phyloP scores from a whole-genome alignment of 75 land plant species.

The Cryptomeria japonica region DNA sequence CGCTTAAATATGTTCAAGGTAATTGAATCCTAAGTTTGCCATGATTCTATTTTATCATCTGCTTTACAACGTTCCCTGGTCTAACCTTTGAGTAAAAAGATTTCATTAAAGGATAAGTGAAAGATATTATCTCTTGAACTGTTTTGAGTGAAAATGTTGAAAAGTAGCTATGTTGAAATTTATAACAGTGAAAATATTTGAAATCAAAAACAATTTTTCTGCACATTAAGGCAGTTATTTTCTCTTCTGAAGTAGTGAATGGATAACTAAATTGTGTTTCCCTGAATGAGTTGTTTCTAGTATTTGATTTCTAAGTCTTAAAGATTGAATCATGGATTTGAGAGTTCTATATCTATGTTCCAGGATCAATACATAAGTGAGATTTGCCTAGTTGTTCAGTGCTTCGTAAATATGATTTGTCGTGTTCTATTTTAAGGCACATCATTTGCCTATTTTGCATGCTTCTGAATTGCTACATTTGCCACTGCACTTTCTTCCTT shows the following conservation, averaged over 20 bases:
- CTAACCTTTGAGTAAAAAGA: not conserved
- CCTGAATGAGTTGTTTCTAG: not conserved
- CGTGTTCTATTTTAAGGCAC: not conserved
- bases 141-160: not conserved
- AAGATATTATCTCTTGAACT: not conserved
- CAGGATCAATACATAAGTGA: not conserved
- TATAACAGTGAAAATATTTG: not conserved
- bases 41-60: constrained; percentile 1
- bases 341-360: not conserved
- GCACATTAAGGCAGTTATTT: not conserved
- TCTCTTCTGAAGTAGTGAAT: not conserved
- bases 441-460: not conserved
- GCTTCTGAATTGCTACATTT: not conserved
- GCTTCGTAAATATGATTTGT: not conserved
- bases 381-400: not conserved
- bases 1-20: constrained; percentile 96
- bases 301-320: not conserved
- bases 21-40: constrained; percentile 2
- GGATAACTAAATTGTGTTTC: not conserved
- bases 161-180: not conserved
- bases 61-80: not conserved
- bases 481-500: not conserved
- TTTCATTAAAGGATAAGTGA: not conserved
- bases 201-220: not conserved
- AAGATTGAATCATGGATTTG: no score